Evolutionary conservation across 2,329 filamentous ascomycete species (phyloP).

Genomic region (Trichoderma citrinoviride): DNA sequence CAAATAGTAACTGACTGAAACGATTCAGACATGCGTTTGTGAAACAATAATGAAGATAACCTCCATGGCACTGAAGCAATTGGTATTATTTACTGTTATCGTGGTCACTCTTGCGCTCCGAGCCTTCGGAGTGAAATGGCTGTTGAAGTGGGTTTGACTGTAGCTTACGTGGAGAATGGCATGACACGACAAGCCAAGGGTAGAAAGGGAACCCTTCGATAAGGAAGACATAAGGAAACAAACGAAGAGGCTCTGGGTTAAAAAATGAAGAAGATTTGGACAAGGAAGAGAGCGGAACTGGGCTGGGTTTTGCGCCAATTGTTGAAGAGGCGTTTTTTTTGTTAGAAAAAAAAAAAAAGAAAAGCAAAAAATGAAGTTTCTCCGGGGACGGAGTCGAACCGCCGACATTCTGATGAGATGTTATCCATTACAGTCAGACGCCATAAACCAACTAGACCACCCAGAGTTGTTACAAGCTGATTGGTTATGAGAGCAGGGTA

Average conservation of each 20-base stretch:
- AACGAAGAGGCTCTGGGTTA: neutral
- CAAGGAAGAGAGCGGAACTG: neutral
- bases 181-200: neutral
- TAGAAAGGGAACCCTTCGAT: neutral
- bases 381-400: conserved; percentile 29
- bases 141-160: neutral
- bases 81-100: neutral
- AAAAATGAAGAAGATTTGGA: neutral
- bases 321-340: too few relatives aligned
- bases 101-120: too few relatives aligned
- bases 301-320: too few relatives aligned
- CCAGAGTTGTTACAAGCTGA: conserved; percentile 23
- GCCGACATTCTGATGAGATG: conserved; percentile 30
- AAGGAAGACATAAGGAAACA: neutral
- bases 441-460: conserved; percentile 33
- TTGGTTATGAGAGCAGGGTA: neutral
- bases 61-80: too few relatives aligned
- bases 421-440: conserved; percentile 29
- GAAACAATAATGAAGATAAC: too few relatives aligned
- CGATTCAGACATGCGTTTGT: too few relatives aligned
- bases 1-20: too few relatives aligned
- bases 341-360: neutral
- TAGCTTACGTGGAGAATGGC: neutral
- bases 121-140: neutral
- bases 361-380: neutral